A percentile compares a stretch with the other conserved stretches of the same genome.
These are phyloP conservation scores for Tolypocladium sp. DNA, from an alignment of 2,329 filamentous ascomycete species.

Conservation along the genomic window DNA sequence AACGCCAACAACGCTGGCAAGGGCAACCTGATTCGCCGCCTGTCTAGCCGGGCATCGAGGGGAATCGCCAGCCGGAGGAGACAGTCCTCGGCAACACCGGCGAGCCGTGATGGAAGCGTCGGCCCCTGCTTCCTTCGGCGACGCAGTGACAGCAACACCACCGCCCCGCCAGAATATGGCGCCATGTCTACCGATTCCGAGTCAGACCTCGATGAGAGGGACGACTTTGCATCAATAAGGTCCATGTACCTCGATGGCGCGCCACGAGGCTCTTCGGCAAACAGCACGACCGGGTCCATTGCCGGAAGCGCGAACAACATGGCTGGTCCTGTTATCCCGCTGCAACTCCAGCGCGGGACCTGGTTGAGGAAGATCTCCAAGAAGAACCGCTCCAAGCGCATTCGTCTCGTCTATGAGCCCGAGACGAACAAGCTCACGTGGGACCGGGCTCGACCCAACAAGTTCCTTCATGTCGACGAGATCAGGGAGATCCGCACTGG, in stretches of 20 bases:
- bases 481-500: conserved; percentile 84
- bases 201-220: conserved; percentile 44
- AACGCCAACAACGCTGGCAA: conserved; percentile 26
- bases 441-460: conserved; percentile 70
- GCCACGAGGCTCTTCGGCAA: conserved; percentile 36
- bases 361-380: conserved; percentile 75
- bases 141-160: conserved; percentile 81
- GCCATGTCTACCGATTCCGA: conserved; percentile 42
- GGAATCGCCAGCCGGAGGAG: conserved; percentile 58
- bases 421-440: conserved; percentile 81
- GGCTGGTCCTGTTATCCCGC: conserved; percentile 66
- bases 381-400: conserved; percentile 64
- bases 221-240: conserved; percentile 28
- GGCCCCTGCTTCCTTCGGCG: conserved; percentile 82
- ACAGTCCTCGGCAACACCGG: conserved; percentile 66
- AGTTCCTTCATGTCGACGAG: conserved; percentile 89
- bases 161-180: conserved; percentile 42
- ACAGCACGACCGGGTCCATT: conserved; percentile 38
- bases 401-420: conserved; percentile 65
- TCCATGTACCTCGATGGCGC: conserved; percentile 33
- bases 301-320: conserved; percentile 32
- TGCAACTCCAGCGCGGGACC: conserved; percentile 69
- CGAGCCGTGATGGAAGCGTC: conserved; percentile 76
- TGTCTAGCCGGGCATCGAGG: conserved; percentile 73
- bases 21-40: conserved; percentile 61